Evolutionary conservation across 2,329 filamentous ascomycete genomes (phyloP), one percentile per base, ranked within the genome.

Genomic region (Fusarium sp.): DNA sequence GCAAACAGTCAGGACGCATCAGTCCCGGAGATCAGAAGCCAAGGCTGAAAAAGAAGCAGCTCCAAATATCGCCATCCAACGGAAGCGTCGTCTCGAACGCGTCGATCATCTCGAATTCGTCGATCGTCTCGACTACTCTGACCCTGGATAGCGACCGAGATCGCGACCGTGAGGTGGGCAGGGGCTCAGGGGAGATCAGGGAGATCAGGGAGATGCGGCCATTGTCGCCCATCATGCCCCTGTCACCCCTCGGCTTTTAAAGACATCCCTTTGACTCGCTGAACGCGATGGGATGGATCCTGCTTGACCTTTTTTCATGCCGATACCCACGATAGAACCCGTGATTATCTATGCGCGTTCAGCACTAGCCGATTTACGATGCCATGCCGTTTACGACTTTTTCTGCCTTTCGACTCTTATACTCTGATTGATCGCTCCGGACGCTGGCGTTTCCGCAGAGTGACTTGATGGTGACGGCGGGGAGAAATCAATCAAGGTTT

Each of bases 201-300:
- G 87, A 89, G 61, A 76, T 89, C 62, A 76, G 82, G 34, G 87
- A 89, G 64, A 76, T 91, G 50, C 84, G 88, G 50, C 89, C 89
- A 4, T 80, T 93, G 38, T 92, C 91, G 68, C 91, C 91, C 6
- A 92, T 93, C 78, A 90, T 91, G 80, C 91, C 91, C 47, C 81
- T 92, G 56, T 92, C 90, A 38, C 90, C 90, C 14, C 83, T 91
- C 78, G 88, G 89, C 70, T 88, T 92, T 73, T 89, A 81, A 81
- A 56, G 45, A 68, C 37, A 37, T 69, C 37, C 16, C 31, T 38
- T 69, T 66, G 59, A 69, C 61, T 45, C 40, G 63, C 58, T 63
- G 62, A 59, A 62, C 50, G 16, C 35, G 22, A 38, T 29, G 50
- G 61, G 59, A 38, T 59, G 61, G 56, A 34, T 56, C 61, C 38